A percentile compares a stretch with the other conserved stretches of the same genome.
Evolutionary conservation across 352 stramenopile species (phyloP).

Genomic region (Pythium chondricola): DNA sequence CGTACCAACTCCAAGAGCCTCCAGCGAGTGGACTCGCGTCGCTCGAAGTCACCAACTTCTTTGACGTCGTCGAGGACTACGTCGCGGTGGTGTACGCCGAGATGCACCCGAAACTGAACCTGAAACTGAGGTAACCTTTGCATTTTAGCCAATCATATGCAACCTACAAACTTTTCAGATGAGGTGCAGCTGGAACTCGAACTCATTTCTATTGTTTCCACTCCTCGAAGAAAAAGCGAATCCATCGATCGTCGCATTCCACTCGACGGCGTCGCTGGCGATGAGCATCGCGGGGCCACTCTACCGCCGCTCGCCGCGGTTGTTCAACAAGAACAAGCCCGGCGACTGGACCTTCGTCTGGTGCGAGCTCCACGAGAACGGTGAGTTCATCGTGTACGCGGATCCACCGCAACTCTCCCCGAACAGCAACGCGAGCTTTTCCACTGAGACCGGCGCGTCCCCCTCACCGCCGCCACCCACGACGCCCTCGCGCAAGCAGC

Average conservation of each 20-base stretch:
- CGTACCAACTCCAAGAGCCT: conserved; percentile 59
- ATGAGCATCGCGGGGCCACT: conserved; percentile 69
- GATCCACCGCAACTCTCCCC: conserved; percentile 26
- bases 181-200: conserved; percentile 1
- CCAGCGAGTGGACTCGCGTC: conserved; percentile 35
- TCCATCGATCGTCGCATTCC: not conserved
- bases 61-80: conserved; percentile 75
- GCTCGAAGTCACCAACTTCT: conserved; percentile 59
- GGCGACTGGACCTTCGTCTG: conserved; percentile 78
- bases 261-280: not conserved
- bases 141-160: conserved; percentile 6
- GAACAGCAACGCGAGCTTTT: not conserved
- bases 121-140: conserved; percentile 7
- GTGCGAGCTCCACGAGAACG: conserved; percentile 64
- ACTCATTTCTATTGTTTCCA: conserved; percentile 16
- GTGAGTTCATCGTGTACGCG: conserved; percentile 63
- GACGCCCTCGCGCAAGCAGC: conserved; percentile 38
- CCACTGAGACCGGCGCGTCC: too few species aligned
- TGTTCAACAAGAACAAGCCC: conserved; percentile 64
- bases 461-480: not conserved
- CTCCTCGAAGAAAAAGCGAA: not conserved
- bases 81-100: conserved; percentile 56
- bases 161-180: not conserved
- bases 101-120: conserved; percentile 20
- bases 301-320: conserved; percentile 60